Evolutionary conservation across 2,329 filamentous ascomycete species (phyloP).

Genomic region (Chalaropsis thielavioides): DNA sequence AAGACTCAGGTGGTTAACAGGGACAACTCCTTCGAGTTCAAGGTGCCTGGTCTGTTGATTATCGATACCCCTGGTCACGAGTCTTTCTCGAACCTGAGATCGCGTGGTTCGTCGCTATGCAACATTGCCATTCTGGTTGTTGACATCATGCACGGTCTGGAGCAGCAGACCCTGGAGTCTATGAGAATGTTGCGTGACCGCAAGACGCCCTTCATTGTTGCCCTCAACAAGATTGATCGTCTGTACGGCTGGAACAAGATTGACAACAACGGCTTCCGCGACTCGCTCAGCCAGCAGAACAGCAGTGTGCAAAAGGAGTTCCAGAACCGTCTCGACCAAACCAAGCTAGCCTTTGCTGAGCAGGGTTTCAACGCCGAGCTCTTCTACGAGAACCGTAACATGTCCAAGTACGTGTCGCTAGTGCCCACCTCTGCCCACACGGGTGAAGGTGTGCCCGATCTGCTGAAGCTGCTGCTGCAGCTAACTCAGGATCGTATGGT

Average conservation of each 20-base stretch:
- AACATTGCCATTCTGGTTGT: slow-evolving; percentile 99
- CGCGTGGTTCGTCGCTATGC: slow-evolving; percentile 91
- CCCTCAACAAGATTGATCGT: slow-evolving; percentile 99
- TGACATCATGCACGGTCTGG: slow-evolving; percentile 98
- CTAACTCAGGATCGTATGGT: slow-evolving; percentile 97
- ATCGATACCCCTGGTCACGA: slow-evolving; percentile 99
- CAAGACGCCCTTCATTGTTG: slow-evolving; percentile 96
- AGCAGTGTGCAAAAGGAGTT: slow-evolving; percentile 93
- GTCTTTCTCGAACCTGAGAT: slow-evolving; percentile 97
- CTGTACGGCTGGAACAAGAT: slow-evolving; percentile 98
- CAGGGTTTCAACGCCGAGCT: slow-evolving; percentile 97
- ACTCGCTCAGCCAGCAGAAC: slow-evolving; percentile 77
- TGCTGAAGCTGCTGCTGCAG: slow-evolving; percentile 87
- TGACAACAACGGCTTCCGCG: slow-evolving; percentile 95
- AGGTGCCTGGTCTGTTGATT: slow-evolving; percentile 87
- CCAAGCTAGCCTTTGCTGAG: slow-evolving; percentile 86
- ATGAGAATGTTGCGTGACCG: slow-evolving; percentile 86
- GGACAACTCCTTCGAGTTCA: slow-evolving; percentile 85
- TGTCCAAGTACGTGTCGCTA: slow-evolving; percentile 87
- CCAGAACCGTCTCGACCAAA: slow-evolving; percentile 73
- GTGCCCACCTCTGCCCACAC: slow-evolving; percentile 95
- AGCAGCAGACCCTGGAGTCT: slow-evolving; percentile 92
- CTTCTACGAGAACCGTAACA: slow-evolving; percentile 95
- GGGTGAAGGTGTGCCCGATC: slow-evolving; percentile 97
- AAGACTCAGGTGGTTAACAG: slow-evolving; percentile 91